A percentile compares a stretch with the other conserved stretches of the same genome.
These are phyloP conservation scores for Yarrowia divulgata DNA, from an alignment of 805 yeast genomes.

Conservation along the genomic window DNA sequence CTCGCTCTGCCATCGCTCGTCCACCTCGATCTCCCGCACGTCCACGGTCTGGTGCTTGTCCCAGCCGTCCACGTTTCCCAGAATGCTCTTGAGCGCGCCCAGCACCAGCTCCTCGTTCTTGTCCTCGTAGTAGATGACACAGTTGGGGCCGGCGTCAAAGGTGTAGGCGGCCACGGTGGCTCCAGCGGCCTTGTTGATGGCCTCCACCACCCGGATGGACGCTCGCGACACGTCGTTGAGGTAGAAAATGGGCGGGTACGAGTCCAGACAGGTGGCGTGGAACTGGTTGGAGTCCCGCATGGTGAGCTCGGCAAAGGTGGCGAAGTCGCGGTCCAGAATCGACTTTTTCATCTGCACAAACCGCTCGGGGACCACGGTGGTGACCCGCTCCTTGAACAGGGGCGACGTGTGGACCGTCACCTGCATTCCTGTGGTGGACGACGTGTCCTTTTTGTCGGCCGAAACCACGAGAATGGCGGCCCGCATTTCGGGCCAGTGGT, in stretches of 20 bases:
- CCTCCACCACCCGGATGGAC: conserved; percentile 78
- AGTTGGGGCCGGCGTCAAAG: conserved; percentile 99
- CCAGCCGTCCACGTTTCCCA: conserved; percentile 75
- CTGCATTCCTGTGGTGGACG: conserved; percentile 97
- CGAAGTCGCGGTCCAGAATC: conserved; percentile 76
- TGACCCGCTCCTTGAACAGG: conserved; percentile 79
- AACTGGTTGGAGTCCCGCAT: conserved; percentile 97
- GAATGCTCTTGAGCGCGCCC: conserved; percentile 68
- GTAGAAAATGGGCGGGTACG: conserved; percentile 94
- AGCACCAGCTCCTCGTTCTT: conserved; percentile 77
- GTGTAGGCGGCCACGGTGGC: conserved; percentile 88
- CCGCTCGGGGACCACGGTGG: conserved; percentile 84
- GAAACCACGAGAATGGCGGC: conserved; percentile 93
- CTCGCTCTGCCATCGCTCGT: conserved; percentile 58
- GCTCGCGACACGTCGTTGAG: conserved; percentile 88
- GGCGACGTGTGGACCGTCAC: conserved; percentile 88
- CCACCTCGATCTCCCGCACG: conserved; percentile 43
- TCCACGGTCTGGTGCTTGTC: conserved; percentile 50
- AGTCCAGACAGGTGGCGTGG: conserved; percentile 97
- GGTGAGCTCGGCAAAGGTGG: conserved; percentile 83
- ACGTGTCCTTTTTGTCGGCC: conserved; percentile 92
- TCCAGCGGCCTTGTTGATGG: conserved; percentile 72
- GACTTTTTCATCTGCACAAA: conserved; percentile 82
- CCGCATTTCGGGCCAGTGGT: conserved; percentile 91
- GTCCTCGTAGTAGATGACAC: conserved; percentile 87